Evolutionary conservation across 2,329 filamentous ascomycete genomes (phyloP), one percentile per base, ranked within the genome.

Genomic region (Sarocladium kiliense): DNA sequence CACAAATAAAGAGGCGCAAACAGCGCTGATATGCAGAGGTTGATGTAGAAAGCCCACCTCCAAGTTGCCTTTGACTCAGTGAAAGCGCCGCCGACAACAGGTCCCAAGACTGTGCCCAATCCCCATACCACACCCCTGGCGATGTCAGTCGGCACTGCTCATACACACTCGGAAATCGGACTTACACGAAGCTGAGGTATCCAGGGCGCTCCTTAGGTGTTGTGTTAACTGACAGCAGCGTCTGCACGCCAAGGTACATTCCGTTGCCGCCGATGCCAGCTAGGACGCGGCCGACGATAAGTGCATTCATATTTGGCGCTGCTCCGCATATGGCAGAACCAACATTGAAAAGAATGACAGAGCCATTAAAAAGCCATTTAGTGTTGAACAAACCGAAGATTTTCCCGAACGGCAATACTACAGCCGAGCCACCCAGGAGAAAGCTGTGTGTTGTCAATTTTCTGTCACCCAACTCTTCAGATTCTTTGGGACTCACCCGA

Each of bases 81-180:
- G 36, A 78, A 75, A 0, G 67, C 69, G 23, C 74, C 75, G 4
- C 75, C 75, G 26, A 77, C 63, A 67, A 79, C 66, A 1, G 77
- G 77, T 0, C 77, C 78, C 1, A 79, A 62, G 3, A 77, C 68
- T 3, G 68, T 72, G 3, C 76, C 77, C 3, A 76, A 49, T 37
- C 76, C 74, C 72, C 74, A 79, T 0, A 32, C 26, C 3, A 37
- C 12, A 6, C 27, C 49, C 5, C 30, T 32, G 30, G 12, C 30
- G 30, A 32, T 6, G 30, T 32, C 12, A 32, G 30, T 32, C 12
- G 12, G 30, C 30, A 12, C 12, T 7, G 30, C 30, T 7, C 30
- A 32, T 12, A 32, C 30, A 12, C 12, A 12, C 12, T 32, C 12
- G 30, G 30, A 7, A 12, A 6, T 32, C 12, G 30, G 12, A 32